Base-by-base conservation (phyloP, 352 stramenopile species). In the Thalassiosira pacifica region DNA sequence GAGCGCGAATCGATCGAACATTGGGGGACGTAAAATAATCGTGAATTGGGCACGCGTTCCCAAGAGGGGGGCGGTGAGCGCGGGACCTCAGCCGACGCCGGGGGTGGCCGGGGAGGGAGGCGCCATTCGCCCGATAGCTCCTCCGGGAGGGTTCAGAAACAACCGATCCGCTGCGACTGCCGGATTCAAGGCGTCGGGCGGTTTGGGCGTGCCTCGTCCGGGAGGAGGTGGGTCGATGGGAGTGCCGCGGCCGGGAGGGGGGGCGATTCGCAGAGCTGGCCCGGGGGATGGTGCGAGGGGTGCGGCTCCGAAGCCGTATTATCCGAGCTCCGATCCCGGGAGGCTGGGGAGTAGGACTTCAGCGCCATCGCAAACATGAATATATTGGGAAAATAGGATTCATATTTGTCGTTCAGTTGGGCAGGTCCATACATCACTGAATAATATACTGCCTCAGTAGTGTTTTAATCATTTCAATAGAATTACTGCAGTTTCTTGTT, bases 31-130 rank as follows among this genome's bases (percentile, higher is more conserved):
- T 18, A 83, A 76, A 53, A 71, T 93, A 18, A 74, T 89, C 67
- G 90, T 94, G 1, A 90, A 89, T 60, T 95, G 92, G 92, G 92
- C 92, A 37, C 75, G 92, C 52, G 84, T 88, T n/a, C 87, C 89
- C 2, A 94, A 94, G 78, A 74, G 90, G 63, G 91, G 92, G 59
- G 89, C 93, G 42, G 60, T 83, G 0, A 69, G 55, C 40, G 64
- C 69, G 48, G 77, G 68, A 27, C 76, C 76, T 10, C 81, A 81
- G 31, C 57, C 48, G 24, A 55, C 74, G 9, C 64, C 61, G 9
- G 83, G 61, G 53, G 73, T 80, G 31, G 52, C 74, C 4, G 71
- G 77, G n/a, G 63, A 73, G 27, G 78, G 69, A 31, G 83, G 83
- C 0, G 45, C 34, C 24, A 72, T 91, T 57, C 76, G 74, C 22